Percentiles rank a stretch among this genome's conserved stretches.
phyloP scores from a whole-genome alignment of 2,329 filamentous ascomycete genomes.

The Colletotrichum liriopes region DNA sequence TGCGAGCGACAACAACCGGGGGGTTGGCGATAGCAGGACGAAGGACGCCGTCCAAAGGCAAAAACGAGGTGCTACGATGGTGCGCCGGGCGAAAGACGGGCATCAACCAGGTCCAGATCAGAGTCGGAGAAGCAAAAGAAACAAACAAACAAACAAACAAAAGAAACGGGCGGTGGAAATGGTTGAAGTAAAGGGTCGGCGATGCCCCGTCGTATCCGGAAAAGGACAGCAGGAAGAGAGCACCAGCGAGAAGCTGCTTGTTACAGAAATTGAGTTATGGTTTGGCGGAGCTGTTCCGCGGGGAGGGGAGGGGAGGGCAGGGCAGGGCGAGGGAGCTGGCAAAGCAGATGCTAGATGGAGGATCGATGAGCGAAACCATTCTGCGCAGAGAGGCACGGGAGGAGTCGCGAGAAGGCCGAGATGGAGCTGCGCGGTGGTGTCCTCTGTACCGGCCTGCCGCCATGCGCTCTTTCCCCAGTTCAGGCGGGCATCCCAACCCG shows the following conservation, averaged over 20 bases:
- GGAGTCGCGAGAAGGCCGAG: conserved; percentile 14
- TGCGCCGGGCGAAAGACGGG: not conserved
- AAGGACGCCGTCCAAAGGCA: conserved; percentile 13
- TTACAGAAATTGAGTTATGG: conserved; percentile 34
- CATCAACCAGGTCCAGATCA: not conserved
- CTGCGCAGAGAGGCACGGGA: not conserved
- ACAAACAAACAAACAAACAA: not conserved
- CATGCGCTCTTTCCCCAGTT: not conserved
- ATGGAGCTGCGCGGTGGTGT: not conserved
- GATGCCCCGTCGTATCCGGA: conserved; percentile 8
- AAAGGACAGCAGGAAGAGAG: not conserved
- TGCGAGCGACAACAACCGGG: not conserved
- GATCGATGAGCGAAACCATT: not conserved
- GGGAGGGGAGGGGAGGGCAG: not conserved
- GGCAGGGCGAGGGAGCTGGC: not conserved
- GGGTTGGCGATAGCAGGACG: not conserved
- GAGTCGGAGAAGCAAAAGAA: not conserved
- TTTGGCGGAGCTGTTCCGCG: conserved; percentile 34
- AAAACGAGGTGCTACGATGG: not conserved
- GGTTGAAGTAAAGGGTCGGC: conserved; percentile 4
- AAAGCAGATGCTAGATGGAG: not conserved
- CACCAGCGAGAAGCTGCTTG: not conserved
- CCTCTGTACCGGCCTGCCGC: not conserved
- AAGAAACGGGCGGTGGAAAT: not conserved
- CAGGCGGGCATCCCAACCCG: not conserved